Percentiles rank a stretch among this genome's conserved stretches.
phyloP scores from a whole-genome alignment of 2,329 filamentous ascomycete species.

The Aspergillus floridensis region DNA sequence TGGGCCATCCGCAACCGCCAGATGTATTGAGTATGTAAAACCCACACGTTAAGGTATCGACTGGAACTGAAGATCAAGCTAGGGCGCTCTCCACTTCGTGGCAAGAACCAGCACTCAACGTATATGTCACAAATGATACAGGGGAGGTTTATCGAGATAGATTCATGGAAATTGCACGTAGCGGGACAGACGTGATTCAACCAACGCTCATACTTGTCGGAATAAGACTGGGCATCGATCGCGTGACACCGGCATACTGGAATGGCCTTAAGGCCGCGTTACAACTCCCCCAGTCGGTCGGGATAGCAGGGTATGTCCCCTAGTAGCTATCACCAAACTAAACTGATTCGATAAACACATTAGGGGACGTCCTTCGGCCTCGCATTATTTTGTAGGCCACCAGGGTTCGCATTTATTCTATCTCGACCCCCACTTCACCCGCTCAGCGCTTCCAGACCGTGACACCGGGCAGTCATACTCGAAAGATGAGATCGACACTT shows the following conservation, averaged over 20 bases:
- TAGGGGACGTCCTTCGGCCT: conserved; percentile 88
- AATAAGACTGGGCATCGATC: conserved; percentile 86
- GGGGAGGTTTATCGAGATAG: conserved; percentile 91
- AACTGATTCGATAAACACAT: conserved; percentile 12
- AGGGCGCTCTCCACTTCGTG: conserved; percentile 73
- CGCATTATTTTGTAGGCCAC: conserved; percentile 71
- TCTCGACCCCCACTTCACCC: conserved; percentile 86
- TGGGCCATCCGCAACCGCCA: conserved; percentile 91
- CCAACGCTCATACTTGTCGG: conserved; percentile 88
- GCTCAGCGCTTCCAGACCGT: conserved; percentile 68
- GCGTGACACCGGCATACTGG: conserved; percentile 92
- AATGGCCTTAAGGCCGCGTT: conserved; percentile 82
- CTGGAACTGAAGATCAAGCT: conserved; percentile 11
- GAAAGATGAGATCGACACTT: conserved; percentile 72
- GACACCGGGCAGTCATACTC: conserved; percentile 53
- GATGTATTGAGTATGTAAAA: conserved; percentile 78
- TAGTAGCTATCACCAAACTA: conserved; percentile 23
- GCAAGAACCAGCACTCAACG: conserved; percentile 62
- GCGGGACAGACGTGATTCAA: conserved; percentile 64
- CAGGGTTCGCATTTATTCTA: conserved; percentile 85
- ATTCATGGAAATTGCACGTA: conserved; percentile 73
- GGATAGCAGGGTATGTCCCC: conserved; percentile 76
- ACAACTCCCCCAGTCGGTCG: conserved; percentile 88
- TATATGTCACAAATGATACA: conserved; percentile 87
- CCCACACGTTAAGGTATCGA: not conserved